Conservation (phyloP, 2,329 filamentous ascomycete genomes). For the Huntiella moniliformis region DNA sequence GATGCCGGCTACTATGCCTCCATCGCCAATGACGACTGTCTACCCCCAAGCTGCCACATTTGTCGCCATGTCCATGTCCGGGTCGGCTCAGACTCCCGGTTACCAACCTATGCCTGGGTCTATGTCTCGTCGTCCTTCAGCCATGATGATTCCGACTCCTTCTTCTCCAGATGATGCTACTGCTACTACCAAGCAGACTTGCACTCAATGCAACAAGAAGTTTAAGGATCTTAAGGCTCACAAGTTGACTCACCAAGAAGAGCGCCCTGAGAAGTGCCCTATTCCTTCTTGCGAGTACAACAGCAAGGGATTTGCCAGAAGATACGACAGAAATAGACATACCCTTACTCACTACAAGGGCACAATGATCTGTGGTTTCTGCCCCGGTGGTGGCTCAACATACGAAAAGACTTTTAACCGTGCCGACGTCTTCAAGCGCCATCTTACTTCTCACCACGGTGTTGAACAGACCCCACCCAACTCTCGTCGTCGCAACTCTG, state of each 20-base stretch:
- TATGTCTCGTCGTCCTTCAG: too few species aligned
- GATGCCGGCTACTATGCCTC: too few species aligned
- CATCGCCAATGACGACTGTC: too few species aligned
- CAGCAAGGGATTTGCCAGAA: slow-evolving; percentile 77
- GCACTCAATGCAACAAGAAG: slow-evolving; percentile 64
- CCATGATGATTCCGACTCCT: too few species aligned
- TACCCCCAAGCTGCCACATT: too few species aligned
- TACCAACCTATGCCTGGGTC: too few species aligned
- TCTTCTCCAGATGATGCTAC: slow-evolving; percentile 1
- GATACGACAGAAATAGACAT: slow-evolving; percentile 93
- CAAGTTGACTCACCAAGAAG: slow-evolving; percentile 82
- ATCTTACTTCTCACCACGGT: slow-evolving; percentile 74
- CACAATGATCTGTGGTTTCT: slow-evolving; percentile 93
- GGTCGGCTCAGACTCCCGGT: too few species aligned
- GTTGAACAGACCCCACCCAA: slow-evolving; percentile 89
- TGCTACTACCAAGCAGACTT: slow-evolving; percentile 39
- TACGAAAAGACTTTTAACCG: slow-evolving; percentile 92
- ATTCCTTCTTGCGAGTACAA: slow-evolving; percentile 86
- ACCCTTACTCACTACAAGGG: slow-evolving; percentile 93
- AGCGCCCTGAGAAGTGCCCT: slow-evolving; percentile 85
- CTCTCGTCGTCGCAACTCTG: slow-evolving; percentile 52
- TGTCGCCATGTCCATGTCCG: too few species aligned
- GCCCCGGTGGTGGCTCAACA: slow-evolving; percentile 69
- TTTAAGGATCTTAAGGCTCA: slow-evolving; percentile 90
- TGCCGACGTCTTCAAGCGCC: slow-evolving; percentile 88